Evolutionary conservation across 371 early-diverging fungal species (phyloP).

Genomic region (Mucor indicus): DNA sequence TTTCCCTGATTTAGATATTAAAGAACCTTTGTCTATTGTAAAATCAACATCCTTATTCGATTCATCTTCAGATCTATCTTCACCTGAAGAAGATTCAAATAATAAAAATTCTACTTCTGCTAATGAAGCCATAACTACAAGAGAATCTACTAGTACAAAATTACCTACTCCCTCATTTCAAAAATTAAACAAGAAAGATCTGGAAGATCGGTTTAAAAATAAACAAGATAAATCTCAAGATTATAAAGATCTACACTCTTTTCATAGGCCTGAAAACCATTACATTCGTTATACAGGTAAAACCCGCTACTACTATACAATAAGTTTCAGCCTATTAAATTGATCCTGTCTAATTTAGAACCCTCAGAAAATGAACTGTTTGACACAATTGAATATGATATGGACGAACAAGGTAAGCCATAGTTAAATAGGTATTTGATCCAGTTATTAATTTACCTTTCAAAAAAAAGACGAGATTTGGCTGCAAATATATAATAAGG

Average conservation of each 20-base stretch:
- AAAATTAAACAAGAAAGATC: neutral
- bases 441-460: too few species aligned
- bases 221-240: slow-evolving; percentile 5
- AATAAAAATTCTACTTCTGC: too few species aligned
- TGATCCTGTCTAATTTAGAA: slow-evolving; percentile 60
- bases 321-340: neutral
- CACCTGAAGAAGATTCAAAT: too few species aligned
- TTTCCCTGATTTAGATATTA: slow-evolving; percentile 75
- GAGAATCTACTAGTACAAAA: too few species aligned
- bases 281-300: slow-evolving; percentile 45
- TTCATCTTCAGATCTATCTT: too few species aligned
- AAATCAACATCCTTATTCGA: neutral
- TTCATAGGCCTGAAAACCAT: slow-evolving; percentile 46
- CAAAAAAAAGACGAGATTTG: slow-evolving; percentile 59
- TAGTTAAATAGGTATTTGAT: slow-evolving; percentile 45
- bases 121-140: too few species aligned
- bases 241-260: neutral
- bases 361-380: slow-evolving; percentile 79
- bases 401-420: slow-evolving; percentile 79
- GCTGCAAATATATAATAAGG: slow-evolving; percentile 67
- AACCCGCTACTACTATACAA: neutral
- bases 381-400: slow-evolving; percentile 89
- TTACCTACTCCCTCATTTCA: neutral
- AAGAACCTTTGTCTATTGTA: slow-evolving; percentile 49
- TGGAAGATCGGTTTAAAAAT: neutral